A percentile compares a stretch with the other conserved stretches of the same genome.
Evolutionary conservation across 306 rosid species (phyloP).

Genomic region (Prunus fruticosa): DNA sequence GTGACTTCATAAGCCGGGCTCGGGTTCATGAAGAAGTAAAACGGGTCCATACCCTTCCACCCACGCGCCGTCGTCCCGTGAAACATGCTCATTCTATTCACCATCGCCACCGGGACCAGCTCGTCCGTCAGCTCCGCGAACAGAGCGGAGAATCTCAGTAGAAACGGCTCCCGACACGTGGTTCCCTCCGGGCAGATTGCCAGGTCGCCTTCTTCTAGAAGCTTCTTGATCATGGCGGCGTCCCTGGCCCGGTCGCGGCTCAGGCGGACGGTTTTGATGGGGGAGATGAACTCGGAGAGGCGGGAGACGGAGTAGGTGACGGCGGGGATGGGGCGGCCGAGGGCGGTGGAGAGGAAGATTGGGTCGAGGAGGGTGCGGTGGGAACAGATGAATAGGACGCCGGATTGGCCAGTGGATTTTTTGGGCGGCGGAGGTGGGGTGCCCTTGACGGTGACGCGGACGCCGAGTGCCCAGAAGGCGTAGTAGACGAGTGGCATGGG

Average conservation of each 20-base stretch:
- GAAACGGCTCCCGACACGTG: conserved; percentile 80
- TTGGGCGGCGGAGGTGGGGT: conserved; percentile 54
- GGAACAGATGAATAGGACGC: conserved; percentile 76
- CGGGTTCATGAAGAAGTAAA: conserved; percentile 91
- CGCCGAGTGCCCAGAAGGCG: conserved; percentile 73
- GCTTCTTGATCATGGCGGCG: conserved; percentile 69
- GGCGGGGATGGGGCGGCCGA: conserved; percentile 74
- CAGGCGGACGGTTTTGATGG: conserved; percentile 64
- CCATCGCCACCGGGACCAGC: conserved; percentile 89
- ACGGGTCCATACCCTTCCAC: conserved; percentile 94
- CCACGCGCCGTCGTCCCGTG: conserved; percentile 88
- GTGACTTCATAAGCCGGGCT: conserved; percentile 77
- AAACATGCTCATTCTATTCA: conserved; percentile 81
- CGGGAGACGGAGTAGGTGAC: conserved; percentile 79
- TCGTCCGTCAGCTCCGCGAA: conserved; percentile 74
- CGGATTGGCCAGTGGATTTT: conserved; percentile 32
- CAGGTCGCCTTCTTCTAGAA: conserved; percentile 65
- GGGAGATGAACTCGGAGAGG: conserved; percentile 74
- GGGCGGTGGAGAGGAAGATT: conserved; percentile 71
- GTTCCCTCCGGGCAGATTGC: conserved; percentile 87
- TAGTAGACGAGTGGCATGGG: conserved; percentile 71
- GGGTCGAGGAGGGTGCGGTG: conserved; percentile 82
- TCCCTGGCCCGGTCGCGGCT: conserved; percentile 59
- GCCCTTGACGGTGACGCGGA: conserved; percentile 62
- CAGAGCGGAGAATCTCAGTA: conserved; percentile 62